Percentiles rank a stretch among this genome's conserved stretches.
Evolutionary conservation across 2,329 filamentous ascomycete species (phyloP).

Genomic region (Sclerotinia glacialis): DNA sequence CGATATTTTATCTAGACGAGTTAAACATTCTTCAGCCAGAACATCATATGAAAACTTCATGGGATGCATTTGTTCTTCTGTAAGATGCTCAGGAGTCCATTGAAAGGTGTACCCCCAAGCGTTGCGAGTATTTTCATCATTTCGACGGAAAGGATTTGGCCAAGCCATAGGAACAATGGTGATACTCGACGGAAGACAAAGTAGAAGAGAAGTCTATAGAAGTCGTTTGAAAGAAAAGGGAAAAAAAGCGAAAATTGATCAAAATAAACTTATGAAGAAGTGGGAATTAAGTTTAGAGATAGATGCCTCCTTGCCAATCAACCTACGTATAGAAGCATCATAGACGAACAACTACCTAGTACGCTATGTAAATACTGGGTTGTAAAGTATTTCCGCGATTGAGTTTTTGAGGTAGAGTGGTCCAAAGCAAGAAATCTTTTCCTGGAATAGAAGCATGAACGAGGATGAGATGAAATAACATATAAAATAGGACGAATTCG

Average conservation of each 20-base stretch:
- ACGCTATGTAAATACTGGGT: background rate
- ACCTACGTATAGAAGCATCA: background rate
- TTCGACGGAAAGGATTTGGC: constrained; percentile 28
- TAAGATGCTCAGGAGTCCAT: constrained; percentile 64
- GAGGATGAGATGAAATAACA: background rate
- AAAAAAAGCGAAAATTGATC: background rate
- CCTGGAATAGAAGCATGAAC: background rate
- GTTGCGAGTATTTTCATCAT: constrained; percentile 32
- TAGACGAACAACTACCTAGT: background rate
- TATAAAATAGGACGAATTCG: background rate
- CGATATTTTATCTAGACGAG: constrained; percentile 60
- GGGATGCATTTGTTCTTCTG: constrained; percentile 55
- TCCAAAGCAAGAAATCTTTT: background rate
- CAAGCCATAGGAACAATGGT: background rate
- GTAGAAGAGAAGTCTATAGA: too few species aligned
- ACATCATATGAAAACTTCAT: constrained; percentile 66
- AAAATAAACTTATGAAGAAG: background rate
- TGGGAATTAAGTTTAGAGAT: background rate
- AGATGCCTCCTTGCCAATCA: background rate
- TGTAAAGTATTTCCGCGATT: background rate
- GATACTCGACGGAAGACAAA: background rate
- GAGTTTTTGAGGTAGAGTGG: background rate
- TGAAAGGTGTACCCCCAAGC: constrained; percentile 66
- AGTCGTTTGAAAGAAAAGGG: background rate
- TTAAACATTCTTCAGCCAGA: constrained; percentile 63